A percentile compares a stretch with the other conserved stretches of the same genome.
phyloP scores from a whole-genome alignment of 352 stramenopile genomes.

The Phytophthora crassamura region DNA sequence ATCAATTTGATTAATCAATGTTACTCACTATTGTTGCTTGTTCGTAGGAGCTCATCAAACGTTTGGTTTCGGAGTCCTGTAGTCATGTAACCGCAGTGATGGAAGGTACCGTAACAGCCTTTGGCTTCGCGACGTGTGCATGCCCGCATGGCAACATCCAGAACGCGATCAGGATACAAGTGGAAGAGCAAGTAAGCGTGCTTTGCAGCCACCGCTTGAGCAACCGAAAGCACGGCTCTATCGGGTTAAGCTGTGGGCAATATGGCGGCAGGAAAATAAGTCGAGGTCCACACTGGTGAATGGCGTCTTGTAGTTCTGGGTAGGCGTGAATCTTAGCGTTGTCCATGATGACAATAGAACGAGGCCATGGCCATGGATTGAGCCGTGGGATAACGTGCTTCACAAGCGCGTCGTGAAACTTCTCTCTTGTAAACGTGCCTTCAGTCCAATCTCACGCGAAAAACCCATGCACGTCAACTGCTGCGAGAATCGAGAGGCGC shows the following conservation, averaged over 20 bases:
- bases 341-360: no score
- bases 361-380: slow-evolving; percentile 3
- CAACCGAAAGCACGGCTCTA: slow-evolving; percentile 5
- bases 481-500: neutral
- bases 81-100: slow-evolving; percentile 1
- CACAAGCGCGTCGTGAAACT: slow-evolving; percentile 2
- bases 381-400: neutral
- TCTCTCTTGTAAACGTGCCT: neutral
- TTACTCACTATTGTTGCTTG: no score
- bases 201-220: slow-evolving; percentile 11
- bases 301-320: neutral
- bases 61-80: slow-evolving; percentile 1
- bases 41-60: neutral
- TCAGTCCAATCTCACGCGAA: neutral
- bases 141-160: slow-evolving; percentile 2
- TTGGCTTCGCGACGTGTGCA: slow-evolving; percentile 8
- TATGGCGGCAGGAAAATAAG: slow-evolving; percentile 6
- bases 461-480: neutral
- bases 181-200: slow-evolving; percentile 8
- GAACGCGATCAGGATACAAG: no score
- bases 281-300: slow-evolving; percentile 11
- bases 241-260: slow-evolving; percentile 11
- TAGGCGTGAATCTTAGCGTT: slow-evolving; percentile 12
- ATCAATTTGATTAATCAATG: no score
- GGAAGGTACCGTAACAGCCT: no score